A percentile compares a stretch with the other conserved stretches of the same genome.
Conservation (phyloP, 2,329 filamentous ascomycete species). For the Seiridium cupressi region DNA sequence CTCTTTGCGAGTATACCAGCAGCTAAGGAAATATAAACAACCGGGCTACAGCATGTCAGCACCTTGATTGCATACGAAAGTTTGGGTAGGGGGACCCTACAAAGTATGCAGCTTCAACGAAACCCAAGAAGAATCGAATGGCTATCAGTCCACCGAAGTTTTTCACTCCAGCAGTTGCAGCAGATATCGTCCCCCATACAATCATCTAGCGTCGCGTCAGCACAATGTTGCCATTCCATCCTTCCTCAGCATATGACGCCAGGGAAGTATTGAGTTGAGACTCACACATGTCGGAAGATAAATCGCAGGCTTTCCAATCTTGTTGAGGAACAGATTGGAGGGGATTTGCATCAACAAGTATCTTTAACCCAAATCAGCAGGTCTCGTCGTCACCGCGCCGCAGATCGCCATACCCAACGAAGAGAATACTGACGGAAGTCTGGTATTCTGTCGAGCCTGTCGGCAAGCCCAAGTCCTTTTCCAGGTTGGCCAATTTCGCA, state of each 20-base stretch:
- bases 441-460: slow-evolving; percentile 32
- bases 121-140: slow-evolving; percentile 41
- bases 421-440: slow-evolving; percentile 49
- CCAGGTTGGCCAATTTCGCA: slow-evolving; percentile 48
- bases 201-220: slow-evolving; percentile 34
- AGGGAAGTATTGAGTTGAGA: slow-evolving; percentile 9
- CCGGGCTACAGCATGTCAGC: slow-evolving; percentile 38
- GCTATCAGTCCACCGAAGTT: slow-evolving; percentile 35
- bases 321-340: slow-evolving; percentile 49
- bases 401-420: slow-evolving; percentile 38
- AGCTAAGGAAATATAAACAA: slow-evolving; percentile 61
- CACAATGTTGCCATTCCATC: not conserved
- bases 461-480: slow-evolving; percentile 30
- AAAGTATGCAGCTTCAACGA: slow-evolving; percentile 43
- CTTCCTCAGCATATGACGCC: not conserved
- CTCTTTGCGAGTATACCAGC: slow-evolving; percentile 71
- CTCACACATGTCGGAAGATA: slow-evolving; percentile 44
- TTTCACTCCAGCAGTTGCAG: slow-evolving; percentile 33
- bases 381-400: not conserved
- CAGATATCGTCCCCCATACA: slow-evolving; percentile 47
- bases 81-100: slow-evolving; percentile 24
- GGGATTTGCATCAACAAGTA: slow-evolving; percentile 52
- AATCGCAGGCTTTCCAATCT: slow-evolving; percentile 45
- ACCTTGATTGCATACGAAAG: not conserved
- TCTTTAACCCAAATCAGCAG: slow-evolving; percentile 18